Evolutionary conservation across 73 alveolate species (phyloP), one percentile per base, ranked within the genome.

Genomic region (Paramecium octaurelia): DNA sequence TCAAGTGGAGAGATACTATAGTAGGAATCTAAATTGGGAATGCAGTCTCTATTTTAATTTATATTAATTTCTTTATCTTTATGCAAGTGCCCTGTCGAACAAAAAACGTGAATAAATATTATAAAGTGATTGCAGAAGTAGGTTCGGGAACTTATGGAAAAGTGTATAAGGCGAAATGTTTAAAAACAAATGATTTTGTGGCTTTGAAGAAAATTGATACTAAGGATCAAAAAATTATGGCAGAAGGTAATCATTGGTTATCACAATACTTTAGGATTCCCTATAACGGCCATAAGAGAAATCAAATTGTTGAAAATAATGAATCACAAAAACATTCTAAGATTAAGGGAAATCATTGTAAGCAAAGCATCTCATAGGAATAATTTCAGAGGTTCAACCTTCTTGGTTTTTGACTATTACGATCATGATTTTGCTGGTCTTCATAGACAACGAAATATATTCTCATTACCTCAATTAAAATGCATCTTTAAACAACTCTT

Each of bases 61-160:
- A 54, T 23, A 27, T 64, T 29, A 7, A 64, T 31, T 64, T 64
- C 11, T 31, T 64, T 31, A 14, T 31, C 29, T 12, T 64, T 27
- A 80, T 80, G 91, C 50, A 40, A 38, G 92, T 89, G 4, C 92
- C 94, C 7, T 70, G 86, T 43, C 75, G 94, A 70, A 89, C 94
- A 1, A 64, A 83, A 43, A 89, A 89, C 43, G 88, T 89, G 12
- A 64, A 83, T 23, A 89, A 89, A 46, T 89, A 89, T 46, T 89
- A 89, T 73, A 89, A 83, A 31, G 76, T 89, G 92, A 89, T 89
- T 46, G 94, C 94, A 10, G 94, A 89, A 29, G 94, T 97, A 50
- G 99, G 99, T 9, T 95, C 96, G 84, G 99, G 99, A 9, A 96
- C 99, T 18, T 98, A 96, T 85, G 99, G 99, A n/a, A 94, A 84